Evolutionary conservation across 176 grass and related monocot species (phyloP).

Genomic region (Avena atlantica): DNA sequence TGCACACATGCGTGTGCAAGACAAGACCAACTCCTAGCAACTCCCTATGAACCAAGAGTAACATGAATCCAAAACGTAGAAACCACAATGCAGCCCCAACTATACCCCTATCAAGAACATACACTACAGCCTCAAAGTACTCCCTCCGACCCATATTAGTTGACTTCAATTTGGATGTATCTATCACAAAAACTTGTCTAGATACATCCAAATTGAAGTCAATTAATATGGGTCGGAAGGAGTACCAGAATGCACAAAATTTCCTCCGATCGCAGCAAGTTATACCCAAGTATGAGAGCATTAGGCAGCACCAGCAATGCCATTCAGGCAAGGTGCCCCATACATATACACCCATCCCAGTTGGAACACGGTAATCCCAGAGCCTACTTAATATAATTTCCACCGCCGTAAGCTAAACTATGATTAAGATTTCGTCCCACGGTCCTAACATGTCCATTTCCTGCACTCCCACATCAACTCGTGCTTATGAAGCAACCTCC

Average conservation of each 20-base stretch:
- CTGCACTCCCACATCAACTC: neutral
- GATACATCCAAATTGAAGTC: too few relatives aligned
- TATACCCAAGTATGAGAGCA: constrained; percentile 3
- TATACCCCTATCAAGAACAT: neutral
- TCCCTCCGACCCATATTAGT: too few relatives aligned
- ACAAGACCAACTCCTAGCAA: neutral
- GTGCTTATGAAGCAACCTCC: neutral
- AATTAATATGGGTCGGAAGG: too few relatives aligned
- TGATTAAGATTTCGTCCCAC: neutral
- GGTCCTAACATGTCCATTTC: neutral
- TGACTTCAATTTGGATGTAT: too few relatives aligned
- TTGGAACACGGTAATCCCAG: neutral
- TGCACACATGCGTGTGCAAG: neutral
- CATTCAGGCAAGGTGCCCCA: neutral
- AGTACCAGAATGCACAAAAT: neutral
- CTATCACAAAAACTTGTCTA: too few relatives aligned
- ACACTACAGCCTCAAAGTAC: neutral
- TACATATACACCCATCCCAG: neutral
- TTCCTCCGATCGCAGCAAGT: neutral
- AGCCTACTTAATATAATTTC: neutral
- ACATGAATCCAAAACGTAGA: constrained; percentile 18
- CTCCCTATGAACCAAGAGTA: neutral
- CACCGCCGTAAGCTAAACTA: neutral
- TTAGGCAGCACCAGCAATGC: neutral
- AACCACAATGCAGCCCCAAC: neutral